Percentiles rank a stretch among this genome's conserved stretches.
Evolutionary conservation across 257 asterid genomes (phyloP).

Genomic region (Solanum peruvianum): DNA sequence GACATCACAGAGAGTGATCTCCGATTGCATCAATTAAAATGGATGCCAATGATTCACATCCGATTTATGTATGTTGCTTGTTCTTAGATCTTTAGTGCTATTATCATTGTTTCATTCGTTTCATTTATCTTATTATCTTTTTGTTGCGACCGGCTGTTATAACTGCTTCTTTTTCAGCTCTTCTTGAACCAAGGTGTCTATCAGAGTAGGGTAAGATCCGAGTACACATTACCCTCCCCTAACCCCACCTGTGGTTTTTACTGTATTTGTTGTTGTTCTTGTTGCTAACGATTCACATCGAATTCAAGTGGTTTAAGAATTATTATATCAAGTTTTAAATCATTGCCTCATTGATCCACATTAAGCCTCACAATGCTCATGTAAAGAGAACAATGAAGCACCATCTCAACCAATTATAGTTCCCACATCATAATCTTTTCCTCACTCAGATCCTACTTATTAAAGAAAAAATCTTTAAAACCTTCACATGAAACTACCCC

Average conservation of each 20-base stretch:
- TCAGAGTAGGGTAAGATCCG: background rate
- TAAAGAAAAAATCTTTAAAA: background rate
- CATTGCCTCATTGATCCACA: background rate
- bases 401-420: background rate
- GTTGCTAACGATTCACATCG: background rate
- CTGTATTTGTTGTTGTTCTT: background rate
- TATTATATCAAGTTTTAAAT: background rate
- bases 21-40: background rate
- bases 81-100: background rate
- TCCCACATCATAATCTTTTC: background rate
- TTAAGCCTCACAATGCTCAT: background rate
- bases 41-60: background rate
- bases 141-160: background rate
- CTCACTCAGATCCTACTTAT: background rate
- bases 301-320: background rate
- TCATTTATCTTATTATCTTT: background rate
- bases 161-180: background rate
- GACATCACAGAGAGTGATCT: background rate
- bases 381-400: background rate
- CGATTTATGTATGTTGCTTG: background rate
- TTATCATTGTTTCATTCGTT: background rate
- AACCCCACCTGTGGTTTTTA: background rate
- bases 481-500: background rate
- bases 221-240: background rate
- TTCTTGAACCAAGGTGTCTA: background rate